Percentiles rank a stretch among this genome's conserved stretches.
These are phyloP conservation scores for Botryobasidium botryosum DNA, from an alignment of 768 basidiomycete genomes.

Conservation along the genomic window DNA sequence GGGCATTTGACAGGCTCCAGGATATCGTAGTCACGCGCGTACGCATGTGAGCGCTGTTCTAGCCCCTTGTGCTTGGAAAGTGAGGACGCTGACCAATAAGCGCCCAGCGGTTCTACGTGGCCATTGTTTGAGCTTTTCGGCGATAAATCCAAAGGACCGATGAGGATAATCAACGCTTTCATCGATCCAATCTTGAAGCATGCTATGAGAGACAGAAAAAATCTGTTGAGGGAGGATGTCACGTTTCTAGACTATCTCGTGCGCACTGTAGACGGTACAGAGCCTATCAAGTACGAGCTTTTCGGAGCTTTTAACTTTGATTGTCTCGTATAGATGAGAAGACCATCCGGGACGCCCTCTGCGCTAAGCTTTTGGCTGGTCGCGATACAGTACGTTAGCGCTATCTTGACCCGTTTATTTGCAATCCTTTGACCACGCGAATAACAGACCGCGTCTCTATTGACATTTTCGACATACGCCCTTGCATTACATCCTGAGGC, in stretches of 20 bases:
- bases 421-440: neutral
- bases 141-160: constrained; percentile 24
- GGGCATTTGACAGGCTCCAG: constrained; percentile 27
- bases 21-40: constrained; percentile 22
- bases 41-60: constrained; percentile 12
- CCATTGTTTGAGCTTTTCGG: constrained; percentile 26
- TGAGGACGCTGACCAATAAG: neutral
- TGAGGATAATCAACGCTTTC: constrained; percentile 26
- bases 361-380: constrained; percentile 59
- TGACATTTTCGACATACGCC: constrained; percentile 6
- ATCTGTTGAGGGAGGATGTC: constrained; percentile 25
- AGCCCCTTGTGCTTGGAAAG: neutral
- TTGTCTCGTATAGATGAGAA: constrained; percentile 30
- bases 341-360: constrained; percentile 55
- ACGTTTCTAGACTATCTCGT: constrained; percentile 52
- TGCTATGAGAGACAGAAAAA: constrained; percentile 26
- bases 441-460: constrained; percentile 7
- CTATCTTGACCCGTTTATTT: neutral
- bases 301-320: neutral
- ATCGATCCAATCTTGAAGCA: constrained; percentile 44
- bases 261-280: constrained; percentile 42
- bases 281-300: no score
- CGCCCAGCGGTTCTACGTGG: constrained; percentile 23
- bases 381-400: constrained; percentile 45
- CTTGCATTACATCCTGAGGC: constrained; percentile 5